A percentile compares a stretch with the other conserved stretches of the same genome.
Conservation (phyloP, 345 rosid genomes). For the Noccaea bulbosa region DNA sequence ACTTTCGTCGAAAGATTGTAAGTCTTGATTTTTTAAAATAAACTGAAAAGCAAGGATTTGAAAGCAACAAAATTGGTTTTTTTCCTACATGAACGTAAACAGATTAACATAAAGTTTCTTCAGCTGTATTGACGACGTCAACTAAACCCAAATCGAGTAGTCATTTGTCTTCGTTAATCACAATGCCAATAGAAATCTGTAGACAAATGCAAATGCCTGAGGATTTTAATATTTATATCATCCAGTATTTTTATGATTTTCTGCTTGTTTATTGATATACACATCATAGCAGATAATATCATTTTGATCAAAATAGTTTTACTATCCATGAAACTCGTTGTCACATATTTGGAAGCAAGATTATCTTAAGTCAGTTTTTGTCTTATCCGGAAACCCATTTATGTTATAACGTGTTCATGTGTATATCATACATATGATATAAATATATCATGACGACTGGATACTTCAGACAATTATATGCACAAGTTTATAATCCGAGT, state of each 20-base stretch:
- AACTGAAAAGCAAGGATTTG: too few relatives aligned
- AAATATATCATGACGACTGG: neutral
- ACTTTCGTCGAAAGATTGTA: too few relatives aligned
- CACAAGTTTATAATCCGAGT: slow-evolving; percentile 4
- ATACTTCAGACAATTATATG: neutral
- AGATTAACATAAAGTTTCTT: neutral
- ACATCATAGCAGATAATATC: slow-evolving; percentile 7
- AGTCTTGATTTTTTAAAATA: too few relatives aligned
- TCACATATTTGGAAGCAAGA: slow-evolving; percentile 38
- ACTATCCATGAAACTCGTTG: slow-evolving; percentile 9
- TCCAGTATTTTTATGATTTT: neutral
- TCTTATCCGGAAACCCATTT: neutral
- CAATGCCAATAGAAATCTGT: neutral
- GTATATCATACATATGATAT: neutral
- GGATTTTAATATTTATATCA: slow-evolving; percentile 1
- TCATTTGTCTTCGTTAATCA: neutral
- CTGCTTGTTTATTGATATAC: neutral
- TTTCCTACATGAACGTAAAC: neutral
- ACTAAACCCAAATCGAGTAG: too few relatives aligned
- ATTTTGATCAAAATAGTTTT: neutral
- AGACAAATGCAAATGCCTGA: neutral
- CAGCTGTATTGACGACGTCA: too few relatives aligned
- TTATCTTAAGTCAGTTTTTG: slow-evolving; percentile 5
- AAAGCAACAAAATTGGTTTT: too few relatives aligned
- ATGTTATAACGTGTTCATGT: neutral